phyloP scores from a whole-genome alignment of 1,284 basidiomycete genomes.

The Leccinum fuscescens region DNA sequence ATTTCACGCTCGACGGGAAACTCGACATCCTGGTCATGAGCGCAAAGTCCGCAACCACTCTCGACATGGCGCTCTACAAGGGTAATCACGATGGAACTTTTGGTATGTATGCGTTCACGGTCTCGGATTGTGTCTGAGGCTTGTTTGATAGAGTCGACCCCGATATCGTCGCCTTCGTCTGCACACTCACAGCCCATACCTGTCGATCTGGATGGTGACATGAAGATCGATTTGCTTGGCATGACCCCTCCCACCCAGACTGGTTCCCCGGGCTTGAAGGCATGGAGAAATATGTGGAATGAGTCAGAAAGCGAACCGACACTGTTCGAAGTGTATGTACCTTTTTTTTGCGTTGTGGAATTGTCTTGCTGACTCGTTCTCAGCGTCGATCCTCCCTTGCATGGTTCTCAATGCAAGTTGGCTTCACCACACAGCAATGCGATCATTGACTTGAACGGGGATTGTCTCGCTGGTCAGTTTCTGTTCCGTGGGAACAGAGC shows the following conservation, averaged over 20 bases:
- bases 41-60: slow-evolving; percentile 46
- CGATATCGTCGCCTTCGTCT: slow-evolving; percentile 62
- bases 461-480: slow-evolving; percentile 83
- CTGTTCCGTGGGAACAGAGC: background rate
- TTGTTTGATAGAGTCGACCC: slow-evolving; percentile 28
- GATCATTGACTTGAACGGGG: slow-evolving; percentile 93
- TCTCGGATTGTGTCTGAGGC: slow-evolving; percentile 26
- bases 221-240: slow-evolving; percentile 88
- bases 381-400: slow-evolving; percentile 61
- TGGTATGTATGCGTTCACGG: slow-evolving; percentile 44
- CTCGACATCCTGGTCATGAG: slow-evolving; percentile 90
- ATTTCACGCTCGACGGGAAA: slow-evolving; percentile 90
- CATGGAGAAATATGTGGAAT: slow-evolving; percentile 82
- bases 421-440: slow-evolving; percentile 92
- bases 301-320: slow-evolving; percentile 46
- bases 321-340: slow-evolving; percentile 61
- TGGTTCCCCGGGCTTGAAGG: slow-evolving; percentile 44
- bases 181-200: slow-evolving; percentile 78
- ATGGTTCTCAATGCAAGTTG: slow-evolving; percentile 67
- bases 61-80: slow-evolving; percentile 70
- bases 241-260: slow-evolving; percentile 38
- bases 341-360: background rate
- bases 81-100: slow-evolving; percentile 64
- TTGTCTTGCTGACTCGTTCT: slow-evolving; percentile 12
- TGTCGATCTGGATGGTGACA: slow-evolving; percentile 83